A percentile compares a stretch with the other conserved stretches of the same genome.
Evolutionary conservation across 441 rosid genomes (phyloP).

Genomic region (Manihot esculenta): DNA sequence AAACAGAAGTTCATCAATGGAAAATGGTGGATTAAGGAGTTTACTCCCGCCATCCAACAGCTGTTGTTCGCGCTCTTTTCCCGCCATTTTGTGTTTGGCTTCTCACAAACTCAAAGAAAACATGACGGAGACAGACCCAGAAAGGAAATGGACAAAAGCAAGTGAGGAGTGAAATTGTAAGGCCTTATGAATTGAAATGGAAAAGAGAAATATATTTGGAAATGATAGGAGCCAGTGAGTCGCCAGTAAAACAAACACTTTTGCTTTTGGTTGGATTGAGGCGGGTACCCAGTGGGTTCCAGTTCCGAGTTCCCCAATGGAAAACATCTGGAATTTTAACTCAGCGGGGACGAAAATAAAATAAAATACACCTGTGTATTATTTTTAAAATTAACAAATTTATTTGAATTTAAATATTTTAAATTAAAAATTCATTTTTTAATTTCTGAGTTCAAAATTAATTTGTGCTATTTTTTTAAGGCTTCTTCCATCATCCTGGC

Average conservation of each 20-base stretch:
- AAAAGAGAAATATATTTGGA: background rate
- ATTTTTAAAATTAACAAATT: background rate
- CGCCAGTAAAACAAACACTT: background rate
- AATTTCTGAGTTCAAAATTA: too few relatives aligned
- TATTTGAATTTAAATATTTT: background rate
- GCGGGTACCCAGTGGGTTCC: background rate
- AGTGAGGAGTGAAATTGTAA: background rate
- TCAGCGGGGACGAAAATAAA: too few relatives aligned
- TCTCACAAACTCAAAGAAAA: too few relatives aligned
- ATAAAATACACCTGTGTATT: background rate
- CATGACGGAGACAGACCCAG: constrained; percentile 4
- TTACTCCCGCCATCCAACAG: constrained; percentile 16
- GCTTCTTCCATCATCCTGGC: too few relatives aligned
- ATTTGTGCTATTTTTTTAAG: too few relatives aligned
- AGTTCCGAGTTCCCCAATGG: background rate
- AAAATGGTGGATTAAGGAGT: constrained; percentile 23
- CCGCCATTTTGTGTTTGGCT: constrained; percentile 24
- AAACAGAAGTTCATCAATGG: constrained; percentile 23
- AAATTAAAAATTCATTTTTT: too few relatives aligned
- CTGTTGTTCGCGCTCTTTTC: constrained; percentile 17
- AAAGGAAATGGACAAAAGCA: background rate
- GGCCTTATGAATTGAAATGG: constrained; percentile 2
- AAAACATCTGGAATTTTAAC: background rate
- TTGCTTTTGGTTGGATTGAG: background rate
- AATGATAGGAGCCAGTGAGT: background rate